These are phyloP conservation scores for Cystoderma amianthinum DNA, from an alignment of 768 basidiomycete genomes.

Conservation along the genomic window DNA sequence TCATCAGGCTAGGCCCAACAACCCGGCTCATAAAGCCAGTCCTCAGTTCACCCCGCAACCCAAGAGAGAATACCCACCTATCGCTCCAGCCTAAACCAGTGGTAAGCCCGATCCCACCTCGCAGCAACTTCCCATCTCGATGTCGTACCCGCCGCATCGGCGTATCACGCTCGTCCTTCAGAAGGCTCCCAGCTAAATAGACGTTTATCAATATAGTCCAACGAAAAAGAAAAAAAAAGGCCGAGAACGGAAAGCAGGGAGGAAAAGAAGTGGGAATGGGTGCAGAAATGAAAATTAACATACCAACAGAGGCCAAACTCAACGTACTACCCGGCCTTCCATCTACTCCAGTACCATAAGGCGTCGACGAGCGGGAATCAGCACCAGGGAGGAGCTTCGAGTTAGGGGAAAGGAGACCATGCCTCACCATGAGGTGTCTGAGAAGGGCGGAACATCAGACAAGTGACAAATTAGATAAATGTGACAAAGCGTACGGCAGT, in stretches of 20 bases:
- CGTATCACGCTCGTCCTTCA: slow-evolving; percentile 55
- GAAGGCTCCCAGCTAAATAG: slow-evolving; percentile 21
- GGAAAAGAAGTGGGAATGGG: too few relatives aligned
- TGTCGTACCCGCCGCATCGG: slow-evolving; percentile 49
- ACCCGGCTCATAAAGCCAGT: too few relatives aligned
- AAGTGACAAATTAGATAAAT: slow-evolving; percentile 5
- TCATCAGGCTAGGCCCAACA: background rate
- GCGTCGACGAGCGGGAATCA: slow-evolving; percentile 14
- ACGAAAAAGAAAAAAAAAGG: too few relatives aligned
- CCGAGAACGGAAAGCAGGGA: too few relatives aligned
- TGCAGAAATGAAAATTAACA: too few relatives aligned
- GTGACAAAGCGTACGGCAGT: slow-evolving; percentile 44
- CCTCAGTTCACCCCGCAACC: too few relatives aligned
- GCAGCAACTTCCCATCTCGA: slow-evolving; percentile 49
- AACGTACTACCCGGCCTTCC: slow-evolving; percentile 27
- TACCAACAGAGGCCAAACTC: slow-evolving; percentile 26
- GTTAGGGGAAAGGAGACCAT: slow-evolving; percentile 59
- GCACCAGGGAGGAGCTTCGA: slow-evolving; percentile 49
- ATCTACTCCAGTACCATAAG: slow-evolving; percentile 8
- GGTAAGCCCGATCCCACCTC: slow-evolving; percentile 62
- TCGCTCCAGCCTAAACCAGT: slow-evolving; percentile 75
- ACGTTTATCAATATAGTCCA: too few relatives aligned
- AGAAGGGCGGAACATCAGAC: slow-evolving; percentile 1
- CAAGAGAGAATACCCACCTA: slow-evolving; percentile 39
- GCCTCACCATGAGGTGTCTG: slow-evolving; percentile 60